Evolutionary conservation across 169 alveolate species (phyloP).

Genomic region (Plasmodium billcollinsi): DNA sequence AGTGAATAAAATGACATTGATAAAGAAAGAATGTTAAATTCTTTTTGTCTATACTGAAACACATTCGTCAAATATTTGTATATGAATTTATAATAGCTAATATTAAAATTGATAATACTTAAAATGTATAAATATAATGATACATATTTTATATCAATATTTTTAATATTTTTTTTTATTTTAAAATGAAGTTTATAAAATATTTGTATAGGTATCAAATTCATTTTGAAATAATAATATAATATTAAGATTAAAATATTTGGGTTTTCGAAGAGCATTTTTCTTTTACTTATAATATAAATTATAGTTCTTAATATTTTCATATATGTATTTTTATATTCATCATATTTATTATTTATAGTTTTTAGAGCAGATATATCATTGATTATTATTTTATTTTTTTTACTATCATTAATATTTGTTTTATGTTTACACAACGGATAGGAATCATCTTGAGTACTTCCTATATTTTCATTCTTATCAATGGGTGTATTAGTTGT

Average conservation of each 20-base stretch:
- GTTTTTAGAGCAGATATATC: neutral
- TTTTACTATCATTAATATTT: neutral
- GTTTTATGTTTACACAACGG: neutral
- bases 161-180: slow-evolving; percentile 58
- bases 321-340: slow-evolving; percentile 32
- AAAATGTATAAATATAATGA: slow-evolving; percentile 38
- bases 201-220: slow-evolving; percentile 68
- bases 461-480: neutral
- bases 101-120: slow-evolving; percentile 35
- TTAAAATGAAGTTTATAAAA: slow-evolving; percentile 38
- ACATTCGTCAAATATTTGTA: slow-evolving; percentile 21
- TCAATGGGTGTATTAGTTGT: neutral
- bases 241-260: slow-evolving; percentile 39
- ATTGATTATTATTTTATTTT: neutral
- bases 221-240: slow-evolving; percentile 42
- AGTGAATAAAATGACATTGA: slow-evolving; percentile 53
- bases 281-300: slow-evolving; percentile 24
- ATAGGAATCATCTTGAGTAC: no score
- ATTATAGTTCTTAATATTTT: slow-evolving; percentile 44
- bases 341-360: slow-evolving; percentile 11
- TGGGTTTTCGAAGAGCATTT: slow-evolving; percentile 16
- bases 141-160: slow-evolving; percentile 29
- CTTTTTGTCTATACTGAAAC: slow-evolving; percentile 7
- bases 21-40: slow-evolving; percentile 35
- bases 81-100: slow-evolving; percentile 32